Conservation (phyloP, 495 filamentous ascomycete species). For the Penicillium flavigenum region DNA sequence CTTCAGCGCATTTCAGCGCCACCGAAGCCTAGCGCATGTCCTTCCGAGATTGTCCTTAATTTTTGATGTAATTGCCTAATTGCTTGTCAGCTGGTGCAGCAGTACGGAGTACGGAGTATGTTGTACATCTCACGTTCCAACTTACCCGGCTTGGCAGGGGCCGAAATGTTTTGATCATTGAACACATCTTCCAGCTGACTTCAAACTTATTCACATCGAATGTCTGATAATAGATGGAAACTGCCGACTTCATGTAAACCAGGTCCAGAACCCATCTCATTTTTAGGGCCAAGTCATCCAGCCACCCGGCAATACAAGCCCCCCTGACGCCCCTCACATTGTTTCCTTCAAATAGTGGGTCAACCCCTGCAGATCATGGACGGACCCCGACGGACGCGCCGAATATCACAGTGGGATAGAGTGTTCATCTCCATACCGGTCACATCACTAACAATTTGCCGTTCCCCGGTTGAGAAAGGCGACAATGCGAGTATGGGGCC, state of each 20-base stretch:
- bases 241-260: background rate
- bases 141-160: conserved; percentile 3
- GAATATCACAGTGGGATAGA: conserved; percentile 10
- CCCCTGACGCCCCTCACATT: conserved; percentile 14
- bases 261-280: background rate
- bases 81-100: background rate
- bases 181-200: background rate
- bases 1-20: background rate
- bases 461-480: background rate
- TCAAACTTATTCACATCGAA: too few species aligned
- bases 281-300: background rate
- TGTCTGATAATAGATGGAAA: background rate
- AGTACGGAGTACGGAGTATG: too few species aligned
- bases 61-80: background rate
- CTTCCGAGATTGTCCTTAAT: background rate
- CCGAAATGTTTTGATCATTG: background rate
- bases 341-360: conserved; percentile 12
- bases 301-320: background rate
- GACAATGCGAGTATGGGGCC: background rate
- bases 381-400: conserved; percentile 7
- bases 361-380: conserved; percentile 21
- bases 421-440: conserved; percentile 19
- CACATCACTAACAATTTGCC: conserved; percentile 18
- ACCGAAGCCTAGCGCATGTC: background rate
- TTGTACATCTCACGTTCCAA: too few species aligned